Evolutionary conservation across 73 alveolate species (phyloP).

Genomic region (Halteria grandinella): DNA sequence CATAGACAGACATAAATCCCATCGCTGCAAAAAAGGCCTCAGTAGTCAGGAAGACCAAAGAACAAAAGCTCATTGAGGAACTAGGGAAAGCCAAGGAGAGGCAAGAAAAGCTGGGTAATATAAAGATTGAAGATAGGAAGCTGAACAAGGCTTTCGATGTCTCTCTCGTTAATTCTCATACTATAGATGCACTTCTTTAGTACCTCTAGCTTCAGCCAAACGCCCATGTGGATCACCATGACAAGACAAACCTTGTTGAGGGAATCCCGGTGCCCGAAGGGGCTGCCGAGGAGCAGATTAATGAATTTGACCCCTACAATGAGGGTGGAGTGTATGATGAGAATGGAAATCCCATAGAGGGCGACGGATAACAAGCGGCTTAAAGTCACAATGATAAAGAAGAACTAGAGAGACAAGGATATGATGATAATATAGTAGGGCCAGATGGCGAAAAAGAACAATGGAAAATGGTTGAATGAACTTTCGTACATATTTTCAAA

Average conservation of each 20-base stretch:
- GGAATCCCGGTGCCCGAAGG: slow-evolving; percentile 1
- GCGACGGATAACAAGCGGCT: neutral
- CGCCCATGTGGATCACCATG: slow-evolving; percentile 30
- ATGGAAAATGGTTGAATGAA: too few relatives aligned
- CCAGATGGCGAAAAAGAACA: slow-evolving; percentile 55
- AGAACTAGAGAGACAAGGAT: neutral
- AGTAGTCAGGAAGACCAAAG: slow-evolving; percentile 24
- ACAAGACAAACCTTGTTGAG: slow-evolving; percentile 35
- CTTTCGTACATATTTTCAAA: too few relatives aligned
- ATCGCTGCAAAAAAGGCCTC: neutral
- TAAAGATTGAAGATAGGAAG: slow-evolving; percentile 52
- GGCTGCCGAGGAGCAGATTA: neutral
- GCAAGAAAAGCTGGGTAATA: slow-evolving; percentile 23
- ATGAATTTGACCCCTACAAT: neutral
- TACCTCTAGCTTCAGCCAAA: slow-evolving; percentile 57
- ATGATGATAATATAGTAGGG: slow-evolving; percentile 5
- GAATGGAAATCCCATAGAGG: slow-evolving; percentile 8
- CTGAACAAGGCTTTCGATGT: slow-evolving; percentile 54
- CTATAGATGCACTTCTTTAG: slow-evolving; percentile 54
- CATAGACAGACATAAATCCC: too few relatives aligned
- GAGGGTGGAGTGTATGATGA: neutral
- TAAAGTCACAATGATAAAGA: slow-evolving; percentile 2
- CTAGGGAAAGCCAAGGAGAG: slow-evolving; percentile 53
- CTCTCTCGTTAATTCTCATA: slow-evolving; percentile 11
- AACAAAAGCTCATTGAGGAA: slow-evolving; percentile 57